Conservation (phyloP, 2,329 filamentous ascomycete species). For the Paraphoma chrysanthemicola region DNA sequence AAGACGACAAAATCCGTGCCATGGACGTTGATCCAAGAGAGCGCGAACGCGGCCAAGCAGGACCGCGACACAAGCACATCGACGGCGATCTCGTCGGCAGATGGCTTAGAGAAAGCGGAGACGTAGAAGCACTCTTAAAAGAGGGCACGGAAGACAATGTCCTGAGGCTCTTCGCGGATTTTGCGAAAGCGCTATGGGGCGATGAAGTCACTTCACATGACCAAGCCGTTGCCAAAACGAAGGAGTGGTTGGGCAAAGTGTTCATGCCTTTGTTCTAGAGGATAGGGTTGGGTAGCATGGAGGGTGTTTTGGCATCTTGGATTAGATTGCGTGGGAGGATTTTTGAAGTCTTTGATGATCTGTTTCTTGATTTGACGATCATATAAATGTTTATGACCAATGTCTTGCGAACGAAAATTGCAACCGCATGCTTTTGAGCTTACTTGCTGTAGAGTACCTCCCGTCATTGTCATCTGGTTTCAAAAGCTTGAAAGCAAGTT, state of each 20-base stretch:
- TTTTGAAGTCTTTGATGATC: not conserved
- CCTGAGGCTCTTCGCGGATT: constrained; percentile 27
- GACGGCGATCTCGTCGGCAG: constrained; percentile 51
- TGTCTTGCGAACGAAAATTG: too few species aligned
- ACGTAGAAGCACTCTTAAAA: constrained; percentile 19
- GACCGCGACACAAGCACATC: constrained; percentile 43
- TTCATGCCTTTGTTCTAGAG: constrained; percentile 32
- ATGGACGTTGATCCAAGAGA: constrained; percentile 36
- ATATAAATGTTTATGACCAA: too few species aligned
- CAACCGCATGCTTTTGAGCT: too few species aligned
- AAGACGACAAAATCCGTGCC: constrained; percentile 23
- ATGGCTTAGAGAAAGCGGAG: constrained; percentile 35
- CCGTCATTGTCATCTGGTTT: too few species aligned
- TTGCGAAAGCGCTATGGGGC: constrained; percentile 23
- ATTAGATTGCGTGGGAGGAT: not conserved
- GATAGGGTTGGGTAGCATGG: not conserved
- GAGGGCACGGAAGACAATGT: constrained; percentile 28
- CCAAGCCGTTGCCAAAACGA: constrained; percentile 9
- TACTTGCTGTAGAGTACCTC: too few species aligned
- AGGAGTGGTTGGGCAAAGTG: constrained; percentile 28
- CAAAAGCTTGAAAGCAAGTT: too few species aligned
- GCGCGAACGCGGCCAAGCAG: constrained; percentile 17
- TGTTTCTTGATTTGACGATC: not conserved
- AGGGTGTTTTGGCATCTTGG: not conserved
- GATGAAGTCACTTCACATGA: constrained; percentile 23